These are phyloP conservation scores for Phanerodontia chrysosporium DNA, from an alignment of 768 basidiomycete species.

Conservation along the genomic window DNA sequence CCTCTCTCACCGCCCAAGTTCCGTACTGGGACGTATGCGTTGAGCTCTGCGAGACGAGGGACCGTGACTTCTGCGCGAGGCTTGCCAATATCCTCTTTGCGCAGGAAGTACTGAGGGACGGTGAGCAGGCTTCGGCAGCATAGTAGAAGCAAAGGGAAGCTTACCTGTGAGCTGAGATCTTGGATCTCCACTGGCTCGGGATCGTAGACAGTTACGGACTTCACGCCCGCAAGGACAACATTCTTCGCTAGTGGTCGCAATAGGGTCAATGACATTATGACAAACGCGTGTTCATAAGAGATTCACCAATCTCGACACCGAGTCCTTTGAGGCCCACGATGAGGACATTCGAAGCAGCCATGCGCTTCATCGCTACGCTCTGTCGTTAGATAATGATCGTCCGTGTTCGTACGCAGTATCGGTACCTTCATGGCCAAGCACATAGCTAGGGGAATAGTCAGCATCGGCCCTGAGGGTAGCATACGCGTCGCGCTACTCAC, in stretches of 20 bases:
- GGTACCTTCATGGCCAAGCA: slow-evolving; percentile 93
- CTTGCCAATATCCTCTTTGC: slow-evolving; percentile 82
- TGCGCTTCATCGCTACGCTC: slow-evolving; percentile 94
- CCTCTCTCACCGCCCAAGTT: slow-evolving; percentile 77
- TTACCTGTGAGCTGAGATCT: slow-evolving; percentile 89
- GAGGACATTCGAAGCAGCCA: slow-evolving; percentile 94
- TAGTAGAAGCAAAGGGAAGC: not conserved
- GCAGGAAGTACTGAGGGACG: slow-evolving; percentile 81
- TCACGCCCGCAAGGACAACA: slow-evolving; percentile 91
- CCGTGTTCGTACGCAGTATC: not conserved
- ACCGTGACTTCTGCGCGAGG: slow-evolving; percentile 81
- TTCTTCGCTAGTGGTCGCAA: slow-evolving; percentile 71
- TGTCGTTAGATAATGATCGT: slow-evolving; percentile 13
- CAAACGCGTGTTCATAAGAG: slow-evolving; percentile 2
- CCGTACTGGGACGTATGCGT: slow-evolving; percentile 92
- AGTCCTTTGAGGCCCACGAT: slow-evolving; percentile 89
- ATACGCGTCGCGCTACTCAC: slow-evolving; percentile 41
- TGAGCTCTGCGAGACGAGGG: slow-evolving; percentile 89
- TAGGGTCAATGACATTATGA: slow-evolving; percentile 1
- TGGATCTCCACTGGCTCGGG: slow-evolving; percentile 83
- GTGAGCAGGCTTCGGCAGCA: not conserved
- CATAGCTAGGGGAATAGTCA: slow-evolving; percentile 55
- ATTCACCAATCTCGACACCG: slow-evolving; percentile 88
- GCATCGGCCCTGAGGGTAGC: not conserved
- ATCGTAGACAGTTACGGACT: slow-evolving; percentile 94